Conservation (phyloP, 2,329 filamentous ascomycete species). For the Trichoderma polysporum region DNA sequence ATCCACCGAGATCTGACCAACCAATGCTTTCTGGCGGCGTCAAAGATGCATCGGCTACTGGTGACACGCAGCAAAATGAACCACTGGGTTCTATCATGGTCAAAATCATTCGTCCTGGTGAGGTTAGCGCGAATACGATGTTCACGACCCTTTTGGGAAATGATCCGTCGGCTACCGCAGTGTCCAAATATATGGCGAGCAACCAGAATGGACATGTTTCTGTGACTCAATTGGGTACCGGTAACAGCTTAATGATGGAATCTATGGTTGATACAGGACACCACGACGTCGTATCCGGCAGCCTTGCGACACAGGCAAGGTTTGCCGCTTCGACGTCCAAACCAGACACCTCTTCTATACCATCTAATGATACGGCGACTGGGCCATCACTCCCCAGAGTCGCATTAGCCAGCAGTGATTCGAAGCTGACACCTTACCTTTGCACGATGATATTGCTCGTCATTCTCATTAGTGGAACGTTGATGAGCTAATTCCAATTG, state of each 20-base stretch:
- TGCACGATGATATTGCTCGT: neutral
- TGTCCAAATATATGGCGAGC: neutral
- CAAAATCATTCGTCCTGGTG: constrained; percentile 29
- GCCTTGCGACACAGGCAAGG: neutral
- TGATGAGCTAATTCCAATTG: neutral
- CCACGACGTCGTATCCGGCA: neutral
- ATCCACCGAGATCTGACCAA: neutral
- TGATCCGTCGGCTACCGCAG: constrained; percentile 19
- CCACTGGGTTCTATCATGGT: constrained; percentile 23
- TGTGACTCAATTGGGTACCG: neutral
- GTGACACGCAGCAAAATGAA: neutral
- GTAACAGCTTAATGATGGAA: neutral
- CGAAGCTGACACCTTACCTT: neutral
- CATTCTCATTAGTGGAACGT: neutral
- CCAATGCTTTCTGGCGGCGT: neutral
- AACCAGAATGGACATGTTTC: neutral
- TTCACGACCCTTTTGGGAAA: constrained; percentile 23
- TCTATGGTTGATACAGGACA: neutral
- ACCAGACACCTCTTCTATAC: neutral
- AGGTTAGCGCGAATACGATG: constrained; percentile 26
- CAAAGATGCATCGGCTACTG: neutral
- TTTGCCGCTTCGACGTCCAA: neutral
- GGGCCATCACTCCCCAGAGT: neutral
- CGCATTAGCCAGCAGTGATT: neutral
- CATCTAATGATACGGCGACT: neutral